These are phyloP conservation scores for Phanerodontia chrysosporium DNA, from an alignment of 768 basidiomycete species.

Conservation along the genomic window DNA sequence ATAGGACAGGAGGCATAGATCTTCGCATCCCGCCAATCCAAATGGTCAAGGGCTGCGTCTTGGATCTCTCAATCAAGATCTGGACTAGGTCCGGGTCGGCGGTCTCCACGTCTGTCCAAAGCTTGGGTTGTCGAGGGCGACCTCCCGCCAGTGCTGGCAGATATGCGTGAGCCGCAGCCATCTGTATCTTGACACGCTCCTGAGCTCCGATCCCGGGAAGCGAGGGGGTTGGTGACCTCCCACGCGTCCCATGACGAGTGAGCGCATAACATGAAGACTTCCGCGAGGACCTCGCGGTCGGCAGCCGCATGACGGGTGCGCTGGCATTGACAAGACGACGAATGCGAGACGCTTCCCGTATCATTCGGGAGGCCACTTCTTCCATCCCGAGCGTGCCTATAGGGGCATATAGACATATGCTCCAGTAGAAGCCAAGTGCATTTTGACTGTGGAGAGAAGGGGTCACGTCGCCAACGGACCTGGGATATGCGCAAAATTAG, in stretches of 20 bases:
- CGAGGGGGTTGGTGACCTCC: too few relatives aligned
- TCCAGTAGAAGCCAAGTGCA: too few relatives aligned
- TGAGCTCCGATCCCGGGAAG: too few relatives aligned
- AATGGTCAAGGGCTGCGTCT: too few relatives aligned
- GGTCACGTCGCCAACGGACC: too few relatives aligned
- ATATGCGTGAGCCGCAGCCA: not conserved
- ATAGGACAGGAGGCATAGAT: too few relatives aligned
- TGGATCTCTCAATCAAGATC: not conserved
- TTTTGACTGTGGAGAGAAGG: too few relatives aligned
- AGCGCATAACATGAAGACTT: not conserved
- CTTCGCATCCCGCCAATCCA: too few relatives aligned
- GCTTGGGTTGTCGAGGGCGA: not conserved
- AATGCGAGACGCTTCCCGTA: not conserved
- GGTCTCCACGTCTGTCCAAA: not conserved
- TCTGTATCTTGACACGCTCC: not conserved
- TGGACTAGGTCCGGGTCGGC: not conserved
- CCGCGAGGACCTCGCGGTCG: not conserved
- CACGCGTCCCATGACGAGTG: not conserved
- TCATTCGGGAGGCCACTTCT: too few relatives aligned
- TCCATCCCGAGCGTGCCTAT: too few relatives aligned
- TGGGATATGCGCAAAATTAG: too few relatives aligned
- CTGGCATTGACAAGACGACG: not conserved
- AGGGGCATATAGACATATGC: too few relatives aligned
- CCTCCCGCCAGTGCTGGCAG: not conserved
- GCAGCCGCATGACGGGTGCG: not conserved